Evolutionary conservation across 495 filamentous ascomycete genomes (phyloP).

Genomic region (Penicillium fimorum): DNA sequence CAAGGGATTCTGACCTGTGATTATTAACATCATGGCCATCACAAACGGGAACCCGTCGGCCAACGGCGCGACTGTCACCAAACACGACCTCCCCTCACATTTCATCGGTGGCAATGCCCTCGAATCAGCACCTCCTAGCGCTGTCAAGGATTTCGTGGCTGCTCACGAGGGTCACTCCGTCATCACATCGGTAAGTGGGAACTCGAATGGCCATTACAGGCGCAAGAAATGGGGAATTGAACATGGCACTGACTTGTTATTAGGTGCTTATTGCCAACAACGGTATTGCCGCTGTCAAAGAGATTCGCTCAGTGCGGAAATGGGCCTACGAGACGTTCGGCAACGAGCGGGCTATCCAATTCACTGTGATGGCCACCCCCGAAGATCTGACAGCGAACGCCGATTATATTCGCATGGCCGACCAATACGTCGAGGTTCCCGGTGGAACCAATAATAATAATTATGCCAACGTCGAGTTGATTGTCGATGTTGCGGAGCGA

Average conservation of each 20-base stretch:
- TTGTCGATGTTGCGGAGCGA: constrained; percentile 98
- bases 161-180: constrained; percentile 90
- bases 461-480: constrained; percentile 98
- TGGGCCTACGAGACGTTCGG: constrained; percentile 99
- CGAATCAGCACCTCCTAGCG: constrained; percentile 69
- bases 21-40: constrained; percentile 40
- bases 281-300: constrained; percentile 98
- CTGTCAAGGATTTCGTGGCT: constrained; percentile 93
- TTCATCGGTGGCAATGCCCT: constrained; percentile 95
- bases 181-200: constrained; percentile 82
- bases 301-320: constrained; percentile 97
- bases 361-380: constrained; percentile 99
- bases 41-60: constrained; percentile 37
- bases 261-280: constrained; percentile 99
- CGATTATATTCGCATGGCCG: constrained; percentile 99
- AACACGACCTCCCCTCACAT: constrained; percentile 79
- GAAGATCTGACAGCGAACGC: constrained; percentile 97
- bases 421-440: constrained; percentile 98
- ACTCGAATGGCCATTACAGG: neutral
- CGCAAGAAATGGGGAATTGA: neutral
- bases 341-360: constrained; percentile 96
- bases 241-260: constrained; percentile 2
- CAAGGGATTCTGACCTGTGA: constrained; percentile 23
- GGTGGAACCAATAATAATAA: constrained; percentile 99
- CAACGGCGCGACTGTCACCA: constrained; percentile 68